Base-by-base conservation (phyloP, 2,329 filamentous ascomycete genomes). In the Penicillium sp. region DNA sequence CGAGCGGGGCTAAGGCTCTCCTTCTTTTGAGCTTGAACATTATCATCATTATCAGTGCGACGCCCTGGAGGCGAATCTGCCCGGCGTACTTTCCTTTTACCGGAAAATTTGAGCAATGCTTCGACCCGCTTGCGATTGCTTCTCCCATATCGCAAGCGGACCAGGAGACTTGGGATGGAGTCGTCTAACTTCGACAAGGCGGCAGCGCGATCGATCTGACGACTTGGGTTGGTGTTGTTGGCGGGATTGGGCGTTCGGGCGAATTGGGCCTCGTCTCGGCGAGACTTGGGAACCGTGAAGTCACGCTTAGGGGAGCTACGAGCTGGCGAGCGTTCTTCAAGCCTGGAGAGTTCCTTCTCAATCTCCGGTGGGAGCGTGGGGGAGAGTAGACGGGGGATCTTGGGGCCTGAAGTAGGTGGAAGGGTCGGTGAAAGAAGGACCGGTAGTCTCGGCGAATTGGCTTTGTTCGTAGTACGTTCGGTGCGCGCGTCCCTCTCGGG, bases 291-390 rank as follows among this genome's bases (percentile, higher is more conserved):
- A 20, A 46, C 47, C 45, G 46, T n/a, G 30, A 7, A 42, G 39
- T 55, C 40, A 28, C 44, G 39, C 41, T 50, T 59, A 13, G 52
- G 51, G 4, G 50, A 47, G 16, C 34, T 45, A 3, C 50, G 45
- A 32, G 42, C 23, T 4, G 51, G 36, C 13, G 62, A 56, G 22
- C 59, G 60, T 27, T 66, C 64, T 17, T 65, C 51, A 23, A 68
- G 62, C 40, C 67, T 56, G 6, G 62, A 66, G 16, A 79, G 56
- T 38, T 76, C 71, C 39, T 69, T 72, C 48, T 75, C 71, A 30
- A 80, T 69, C 36, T 71, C 72, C 2, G 72, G 65, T 5, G 76
- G 76, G 3, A 80, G 62, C 10, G 73, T 76, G 3, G 76, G 75
- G 3, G 76, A 79, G n/a, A 79, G 59, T 23, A 77, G 65, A 7